Conservation (phyloP, 2,329 filamentous ascomycete species). For the Falciphora oryzae region DNA sequence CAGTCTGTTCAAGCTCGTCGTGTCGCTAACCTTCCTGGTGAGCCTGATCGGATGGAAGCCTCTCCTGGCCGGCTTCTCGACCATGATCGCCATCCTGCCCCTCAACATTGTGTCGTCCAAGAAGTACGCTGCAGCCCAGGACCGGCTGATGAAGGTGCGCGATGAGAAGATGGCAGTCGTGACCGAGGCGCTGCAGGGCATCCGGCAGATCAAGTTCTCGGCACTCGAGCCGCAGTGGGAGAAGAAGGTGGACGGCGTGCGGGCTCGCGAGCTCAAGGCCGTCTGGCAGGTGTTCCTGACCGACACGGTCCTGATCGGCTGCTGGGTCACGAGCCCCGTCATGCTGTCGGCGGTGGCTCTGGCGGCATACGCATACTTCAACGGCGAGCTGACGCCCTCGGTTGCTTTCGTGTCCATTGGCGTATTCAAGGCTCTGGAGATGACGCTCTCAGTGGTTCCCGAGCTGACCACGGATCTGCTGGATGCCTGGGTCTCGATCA, state of each 20-base stretch:
- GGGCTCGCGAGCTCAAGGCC: slow-evolving; percentile 60
- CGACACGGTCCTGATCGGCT: slow-evolving; percentile 57
- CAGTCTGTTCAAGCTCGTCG: slow-evolving; percentile 55
- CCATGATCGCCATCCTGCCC: slow-evolving; percentile 60
- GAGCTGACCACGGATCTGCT: slow-evolving; percentile 65
- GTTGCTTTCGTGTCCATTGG: slow-evolving; percentile 75
- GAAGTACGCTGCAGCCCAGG: slow-evolving; percentile 58
- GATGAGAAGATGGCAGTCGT: slow-evolving; percentile 72
- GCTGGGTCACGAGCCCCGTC: slow-evolving; percentile 70
- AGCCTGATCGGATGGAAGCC: slow-evolving; percentile 66
- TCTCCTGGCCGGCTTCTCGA: slow-evolving; percentile 57
- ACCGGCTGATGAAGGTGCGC: slow-evolving; percentile 66
- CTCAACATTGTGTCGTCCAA: slow-evolving; percentile 63
- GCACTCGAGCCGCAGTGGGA: slow-evolving; percentile 73
- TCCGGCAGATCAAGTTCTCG: slow-evolving; percentile 80
- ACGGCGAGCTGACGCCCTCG: slow-evolving; percentile 61
- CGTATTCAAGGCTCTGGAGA: slow-evolving; percentile 68
- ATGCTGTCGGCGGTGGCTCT: slow-evolving; percentile 67
- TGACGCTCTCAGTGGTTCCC: slow-evolving; percentile 64
- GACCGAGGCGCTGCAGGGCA: slow-evolving; percentile 71
- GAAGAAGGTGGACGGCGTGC: slow-evolving; percentile 56
- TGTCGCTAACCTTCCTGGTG: slow-evolving; percentile 63
- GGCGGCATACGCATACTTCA: slow-evolving; percentile 57
- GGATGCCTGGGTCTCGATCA: slow-evolving; percentile 67
- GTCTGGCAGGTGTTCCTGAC: slow-evolving; percentile 62